Base-by-base conservation (phyloP, 306 rosid genomes). In the Rosa persica region DNA sequence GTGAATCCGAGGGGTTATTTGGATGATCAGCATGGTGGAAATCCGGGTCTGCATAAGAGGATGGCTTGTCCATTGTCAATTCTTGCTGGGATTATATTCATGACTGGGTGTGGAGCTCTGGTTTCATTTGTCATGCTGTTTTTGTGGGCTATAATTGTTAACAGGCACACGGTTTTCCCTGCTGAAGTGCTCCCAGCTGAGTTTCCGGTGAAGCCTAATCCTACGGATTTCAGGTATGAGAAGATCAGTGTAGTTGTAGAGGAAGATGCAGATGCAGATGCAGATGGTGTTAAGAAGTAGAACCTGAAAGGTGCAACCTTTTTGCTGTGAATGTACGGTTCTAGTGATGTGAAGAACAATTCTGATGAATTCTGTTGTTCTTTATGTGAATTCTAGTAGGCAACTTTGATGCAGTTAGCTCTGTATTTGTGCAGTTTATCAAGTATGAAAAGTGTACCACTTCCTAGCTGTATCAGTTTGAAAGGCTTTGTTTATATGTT, bases 161-260 rank as follows among this genome's bases (percentile, higher is more conserved):
- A 70, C 34, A 75, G 78, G 78, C 72, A 72, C 36, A 72, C 81
- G 8, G 86, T 71, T 19, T 82, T 76, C 73, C 79, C 79, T 15
- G 64, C 17, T 6, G 86, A 76, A 76, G 44, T 19, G 30, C 76
- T 76, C 62, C 79, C 79, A 8, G 74, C 22, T 11, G 86, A 77
- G 81, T 49, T 83, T 20, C 76, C 83, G 13, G 72, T 66, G 52
- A 74, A 88, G 44, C 43, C 82, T 79, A 76, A 87, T 38, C 46
- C 82, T 79, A 36, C 25, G 2, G 92, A 82, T 76, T 70, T 86
- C 79, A 88, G 82, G 89, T 92, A 92, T 60, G 90, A 92, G 62
- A 89, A 88, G 77, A 84, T 92, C 77, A 80, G 83, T 73, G 92
- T 92, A 38, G 82, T 90, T 70, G 91, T 89, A 75, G 93, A 87